Conservation (phyloP, 805 yeast species). For the Wickerhamiella shivajii region DNA sequence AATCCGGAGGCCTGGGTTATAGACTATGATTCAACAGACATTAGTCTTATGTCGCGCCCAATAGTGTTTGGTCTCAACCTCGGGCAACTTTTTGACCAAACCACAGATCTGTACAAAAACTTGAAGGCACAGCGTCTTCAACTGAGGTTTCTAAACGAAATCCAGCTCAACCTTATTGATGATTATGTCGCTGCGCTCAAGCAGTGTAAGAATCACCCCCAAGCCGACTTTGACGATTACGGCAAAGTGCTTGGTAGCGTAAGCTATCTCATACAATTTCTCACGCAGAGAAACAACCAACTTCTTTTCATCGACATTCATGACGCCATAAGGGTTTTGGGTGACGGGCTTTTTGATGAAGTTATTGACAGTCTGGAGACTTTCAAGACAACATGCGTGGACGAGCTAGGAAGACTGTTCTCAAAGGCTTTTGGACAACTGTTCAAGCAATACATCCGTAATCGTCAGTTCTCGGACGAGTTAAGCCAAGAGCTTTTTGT, state of each 20-base stretch:
- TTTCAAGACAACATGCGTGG: slow-evolving; percentile 5
- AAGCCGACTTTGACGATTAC: slow-evolving; percentile 28
- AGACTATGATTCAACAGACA: slow-evolving; percentile 38
- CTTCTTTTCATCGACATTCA: slow-evolving; percentile 24
- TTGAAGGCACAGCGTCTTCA: slow-evolving; percentile 37
- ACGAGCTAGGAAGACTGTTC: slow-evolving; percentile 7
- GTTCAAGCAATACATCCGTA: slow-evolving; percentile 11
- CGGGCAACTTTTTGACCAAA: slow-evolving; percentile 40
- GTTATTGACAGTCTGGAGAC: background rate
- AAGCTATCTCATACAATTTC: slow-evolving; percentile 27
- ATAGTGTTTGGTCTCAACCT: slow-evolving; percentile 48
- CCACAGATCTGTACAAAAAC: slow-evolving; percentile 36
- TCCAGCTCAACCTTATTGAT: slow-evolving; percentile 45
- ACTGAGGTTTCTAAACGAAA: slow-evolving; percentile 38
- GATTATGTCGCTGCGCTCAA: slow-evolving; percentile 25
- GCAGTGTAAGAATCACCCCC: slow-evolving; percentile 20
- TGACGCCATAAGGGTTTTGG: slow-evolving; percentile 16
- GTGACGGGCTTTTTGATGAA: slow-evolving; percentile 1
- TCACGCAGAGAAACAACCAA: slow-evolving; percentile 33
- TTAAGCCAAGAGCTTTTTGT: background rate
- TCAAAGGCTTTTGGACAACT: slow-evolving; percentile 7
- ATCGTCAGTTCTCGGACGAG: too few relatives aligned
- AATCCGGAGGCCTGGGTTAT: slow-evolving; percentile 32
- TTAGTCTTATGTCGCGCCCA: slow-evolving; percentile 34
- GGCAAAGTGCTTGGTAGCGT: slow-evolving; percentile 28